These are phyloP conservation scores for Tricholoma terreum DNA, from an alignment of 768 basidiomycete species.

Conservation along the genomic window DNA sequence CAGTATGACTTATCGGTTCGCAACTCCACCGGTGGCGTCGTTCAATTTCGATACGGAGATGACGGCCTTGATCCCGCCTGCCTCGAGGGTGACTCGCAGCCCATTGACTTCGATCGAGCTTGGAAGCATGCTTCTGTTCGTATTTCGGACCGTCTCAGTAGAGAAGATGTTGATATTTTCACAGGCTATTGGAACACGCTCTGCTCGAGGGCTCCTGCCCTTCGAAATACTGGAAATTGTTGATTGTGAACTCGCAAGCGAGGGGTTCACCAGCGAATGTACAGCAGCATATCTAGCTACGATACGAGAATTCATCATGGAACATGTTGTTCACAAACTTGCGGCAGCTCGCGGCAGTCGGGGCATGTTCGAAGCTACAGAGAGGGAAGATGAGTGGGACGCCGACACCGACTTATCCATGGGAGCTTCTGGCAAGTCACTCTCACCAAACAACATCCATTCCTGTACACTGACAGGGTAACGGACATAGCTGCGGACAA, in stretches of 20 bases:
- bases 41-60: conserved; percentile 96
- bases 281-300: conserved; percentile 66
- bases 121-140: conserved; percentile 82
- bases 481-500: conserved; percentile 53
- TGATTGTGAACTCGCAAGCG: conserved; percentile 54
- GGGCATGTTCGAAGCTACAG: conserved; percentile 83
- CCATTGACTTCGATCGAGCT: conserved; percentile 84
- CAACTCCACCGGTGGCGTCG: conserved; percentile 91
- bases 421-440: conserved; percentile 63
- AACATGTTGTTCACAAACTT: conserved; percentile 63
- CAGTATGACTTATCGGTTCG: conserved; percentile 96
- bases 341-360: conserved; percentile 64
- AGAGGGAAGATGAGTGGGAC: conserved; percentile 74
- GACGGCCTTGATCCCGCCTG: conserved; percentile 97
- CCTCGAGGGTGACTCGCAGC: conserved; percentile 92
- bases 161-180: conserved; percentile 9
- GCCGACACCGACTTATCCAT: conserved; percentile 71
- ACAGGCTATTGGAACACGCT: conserved; percentile 62
- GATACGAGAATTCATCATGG: conserved; percentile 66
- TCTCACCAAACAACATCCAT: not conserved
- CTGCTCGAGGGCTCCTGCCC: conserved; percentile 69
- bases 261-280: conserved; percentile 67
- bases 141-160: not conserved
- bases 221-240: conserved; percentile 81
- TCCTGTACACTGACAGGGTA: conserved; percentile 4